Percentiles rank a stretch among this genome's conserved stretches.
These are phyloP conservation scores for Crassisporium funariophilum DNA, from an alignment of 768 basidiomycete genomes.

Conservation along the genomic window DNA sequence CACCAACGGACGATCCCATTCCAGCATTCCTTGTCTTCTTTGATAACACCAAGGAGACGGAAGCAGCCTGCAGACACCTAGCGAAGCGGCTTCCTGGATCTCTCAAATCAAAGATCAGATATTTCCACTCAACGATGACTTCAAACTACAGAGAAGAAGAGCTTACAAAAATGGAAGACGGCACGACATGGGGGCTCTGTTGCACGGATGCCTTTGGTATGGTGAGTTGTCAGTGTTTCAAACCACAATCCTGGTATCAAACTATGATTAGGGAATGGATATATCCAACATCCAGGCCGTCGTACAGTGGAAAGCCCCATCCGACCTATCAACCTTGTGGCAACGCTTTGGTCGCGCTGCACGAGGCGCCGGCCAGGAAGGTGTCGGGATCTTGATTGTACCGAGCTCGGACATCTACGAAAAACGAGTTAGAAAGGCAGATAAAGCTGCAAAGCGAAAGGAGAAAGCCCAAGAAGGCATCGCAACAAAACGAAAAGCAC, in stretches of 20 bases:
- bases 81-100: conserved; percentile 6
- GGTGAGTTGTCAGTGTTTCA: conserved; percentile 20
- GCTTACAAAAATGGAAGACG: conserved; percentile 10
- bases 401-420: conserved; percentile 29
- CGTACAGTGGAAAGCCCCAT: conserved; percentile 33
- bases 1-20: conserved; percentile 1
- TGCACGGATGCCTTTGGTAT: conserved; percentile 37
- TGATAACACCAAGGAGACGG: conserved; percentile 22
- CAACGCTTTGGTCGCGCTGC: conserved; percentile 36
- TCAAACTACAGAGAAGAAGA: conserved; percentile 18
- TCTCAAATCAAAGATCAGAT: conserved; percentile 18
- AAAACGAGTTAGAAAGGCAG: conserved; percentile 13
- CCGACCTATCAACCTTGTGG: conserved; percentile 28
- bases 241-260: background rate
- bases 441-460: background rate
- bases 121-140: conserved; percentile 32
- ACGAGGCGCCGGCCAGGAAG: conserved; percentile 10
- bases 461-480: background rate
- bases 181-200: conserved; percentile 26
- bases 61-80: conserved; percentile 13
- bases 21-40: conserved; percentile 26
- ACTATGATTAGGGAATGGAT: conserved; percentile 33
- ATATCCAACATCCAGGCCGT: conserved; percentile 34
- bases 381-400: conserved; percentile 25
- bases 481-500: background rate